These are phyloP conservation scores for Silene vulgaris DNA, from an alignment of 179 eudicot species.

Conservation along the genomic window DNA sequence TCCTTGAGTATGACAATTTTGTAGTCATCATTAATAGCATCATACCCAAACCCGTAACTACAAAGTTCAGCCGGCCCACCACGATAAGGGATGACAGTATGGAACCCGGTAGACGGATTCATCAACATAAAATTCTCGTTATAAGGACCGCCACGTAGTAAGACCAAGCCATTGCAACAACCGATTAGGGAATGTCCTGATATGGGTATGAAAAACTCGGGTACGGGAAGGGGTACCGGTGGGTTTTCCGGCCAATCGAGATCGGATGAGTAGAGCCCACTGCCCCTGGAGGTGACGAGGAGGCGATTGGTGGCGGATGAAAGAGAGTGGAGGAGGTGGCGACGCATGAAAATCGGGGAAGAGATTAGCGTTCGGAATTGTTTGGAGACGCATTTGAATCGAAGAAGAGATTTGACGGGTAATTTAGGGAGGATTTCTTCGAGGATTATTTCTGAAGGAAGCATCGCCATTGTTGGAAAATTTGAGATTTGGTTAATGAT, in stretches of 20 bases:
- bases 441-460: background rate
- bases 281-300: no score
- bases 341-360: background rate
- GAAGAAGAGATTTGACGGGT: background rate
- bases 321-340: no score
- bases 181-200: background rate
- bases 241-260: background rate
- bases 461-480: background rate
- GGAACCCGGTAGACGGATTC: slow-evolving; percentile 7
- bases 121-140: background rate
- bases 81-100: background rate
- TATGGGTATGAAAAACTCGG: background rate
- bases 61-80: background rate
- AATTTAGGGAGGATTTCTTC: background rate
- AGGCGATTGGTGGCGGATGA: no score
- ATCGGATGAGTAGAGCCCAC: no score
- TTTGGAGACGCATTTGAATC: background rate
- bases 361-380: background rate
- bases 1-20: background rate
- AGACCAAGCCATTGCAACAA: background rate
- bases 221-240: background rate
- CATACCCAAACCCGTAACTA: background rate
- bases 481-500: background rate
- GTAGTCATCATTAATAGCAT: background rate
- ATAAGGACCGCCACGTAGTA: background rate